A percentile compares a stretch with the other conserved stretches of the same genome.
phyloP scores from a whole-genome alignment of 345 rosid species.

The Physaria fendleri region DNA sequence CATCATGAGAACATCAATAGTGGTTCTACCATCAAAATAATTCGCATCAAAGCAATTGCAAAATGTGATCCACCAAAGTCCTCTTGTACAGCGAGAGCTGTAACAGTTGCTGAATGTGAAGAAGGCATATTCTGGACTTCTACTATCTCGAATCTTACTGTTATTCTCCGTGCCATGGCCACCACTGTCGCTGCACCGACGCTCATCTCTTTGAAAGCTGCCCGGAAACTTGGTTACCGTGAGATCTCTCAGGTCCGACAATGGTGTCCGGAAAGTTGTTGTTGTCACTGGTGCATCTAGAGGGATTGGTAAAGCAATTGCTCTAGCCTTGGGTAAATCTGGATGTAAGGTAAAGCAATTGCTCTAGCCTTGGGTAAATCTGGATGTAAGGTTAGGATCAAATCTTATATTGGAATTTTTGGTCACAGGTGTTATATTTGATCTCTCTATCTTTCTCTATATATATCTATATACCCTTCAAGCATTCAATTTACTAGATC shows the following conservation, averaged over 20 bases:
- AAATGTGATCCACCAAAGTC: conserved; percentile 67
- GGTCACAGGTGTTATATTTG: neutral
- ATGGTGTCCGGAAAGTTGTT: conserved; percentile 59
- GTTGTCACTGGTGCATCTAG: conserved; percentile 97
- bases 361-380: conserved; percentile 92
- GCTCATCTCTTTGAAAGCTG: conserved; percentile 41
- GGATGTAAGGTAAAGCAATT: conserved; percentile 86
- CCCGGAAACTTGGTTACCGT: conserved; percentile 33
- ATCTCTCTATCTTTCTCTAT: no score
- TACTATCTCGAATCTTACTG: conserved; percentile 2
- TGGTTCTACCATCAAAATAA: neutral
- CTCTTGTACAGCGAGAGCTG: conserved; percentile 68
- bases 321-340: conserved; percentile 84
- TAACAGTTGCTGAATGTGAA: conserved; percentile 80
- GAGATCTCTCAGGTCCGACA: conserved; percentile 38
- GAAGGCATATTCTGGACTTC: conserved; percentile 72
- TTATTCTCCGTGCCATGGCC: conserved; percentile 40
- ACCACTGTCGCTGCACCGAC: conserved; percentile 50
- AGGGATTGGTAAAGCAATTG: conserved; percentile 94
- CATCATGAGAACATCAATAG: neutral
- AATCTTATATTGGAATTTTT: neutral
- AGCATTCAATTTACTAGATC: neutral
- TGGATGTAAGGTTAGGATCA: conserved; percentile 48
- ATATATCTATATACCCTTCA: neutral
- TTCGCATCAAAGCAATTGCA: conserved; percentile 40